Base-by-base conservation (phyloP, 2,329 filamentous ascomycete genomes). In the Grosmannia serpens region DNA sequence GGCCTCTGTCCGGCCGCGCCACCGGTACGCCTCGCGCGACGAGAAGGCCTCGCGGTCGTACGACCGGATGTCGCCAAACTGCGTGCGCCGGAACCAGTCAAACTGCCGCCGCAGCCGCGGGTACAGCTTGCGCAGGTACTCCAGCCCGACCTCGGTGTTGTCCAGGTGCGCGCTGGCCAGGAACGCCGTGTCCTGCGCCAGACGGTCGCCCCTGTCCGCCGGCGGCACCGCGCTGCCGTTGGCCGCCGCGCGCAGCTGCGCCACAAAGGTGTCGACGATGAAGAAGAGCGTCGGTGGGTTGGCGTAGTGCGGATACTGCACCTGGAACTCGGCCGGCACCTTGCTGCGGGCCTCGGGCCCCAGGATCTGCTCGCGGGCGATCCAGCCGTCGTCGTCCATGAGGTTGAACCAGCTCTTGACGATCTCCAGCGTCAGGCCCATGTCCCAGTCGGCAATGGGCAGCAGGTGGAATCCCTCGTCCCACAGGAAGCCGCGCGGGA, bases 331-430 rank as follows among this genome's bases (percentile, higher is more conserved):
- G 5, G 79, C 71, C 0, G 94, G 94, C 2, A 99, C 94, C 73
- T 96, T 97, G 79, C 88, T 96, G 62, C 92, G 85, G 53, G 94
- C 94, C 74, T 99, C 94, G 2, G 81, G 73, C 1, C 94, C 94
- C 2, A 99, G 81, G 60, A 99, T 97, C 73, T 96, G 91, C 75
- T 99, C 94, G 56, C 94, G 87, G 3, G 86, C 89, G 68, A 99
- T 97, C 94, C 94, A 99, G 57, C 94, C 94, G 70, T 97, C 91
- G 20, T 94, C 88, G 64, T 99, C 94, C 82, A 97, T 96, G 22
- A 95, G 82, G 63, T 86, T 90, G 75, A 95, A 95, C 94, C 94
- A 99, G 72, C 89, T 96, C 74, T 87, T 89, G 62, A 97, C 82
- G 63, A 99, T 90, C 62, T 96, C 90, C 33, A 87, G 75, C 3